Base-by-base conservation (phyloP, 2,329 filamentous ascomycete genomes). In the Fusarium sp. region DNA sequence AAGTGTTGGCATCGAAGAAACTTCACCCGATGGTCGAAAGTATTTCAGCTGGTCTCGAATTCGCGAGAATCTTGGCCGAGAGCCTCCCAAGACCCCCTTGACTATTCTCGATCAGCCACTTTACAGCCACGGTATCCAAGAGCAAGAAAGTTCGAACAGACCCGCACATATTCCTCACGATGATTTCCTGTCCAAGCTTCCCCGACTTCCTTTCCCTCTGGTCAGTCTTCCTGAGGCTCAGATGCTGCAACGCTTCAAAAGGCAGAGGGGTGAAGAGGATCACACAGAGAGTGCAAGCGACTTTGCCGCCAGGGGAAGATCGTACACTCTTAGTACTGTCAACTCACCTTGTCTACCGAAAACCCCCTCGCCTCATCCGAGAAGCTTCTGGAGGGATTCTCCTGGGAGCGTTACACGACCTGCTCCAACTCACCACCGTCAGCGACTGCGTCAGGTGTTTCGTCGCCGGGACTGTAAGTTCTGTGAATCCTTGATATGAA, bases 151-250 rank as follows among this genome's bases (percentile, higher is more conserved):
- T 43, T 47, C 51, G 15, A 62, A 67, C 23, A 60, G 62, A 7
- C 53, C 52, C 3, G 26, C 52, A 4, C 66, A 70, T 47, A 57
- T 71, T 15, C 62, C 68, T 20, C 71, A 73, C 9, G 70, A 73
- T 19, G 68, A 72, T 17, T 71, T 71, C 9, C 20, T 67, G 8
- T 56, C 57, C 19, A 66, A 71, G 6, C 69, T 76, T 24, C 69
- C 75, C 4, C 73, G 69, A 3, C 70, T 80, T 3, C 77, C 74
- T 2, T 80, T 80, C 34, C 73, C 74, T 11, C 71, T 81, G 14
- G 76, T 81, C 45, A 79, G 78, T 51, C 68, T 81, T 17, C 74
- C 75, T 1, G 78, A 80, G 34, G 79, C 79, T 15, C 77, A 78
- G 3, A 73, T 72, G 60, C 26, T 77, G 19, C 78, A 80, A 44